Base-by-base conservation (phyloP, 768 basidiomycete genomes). In the Termitomyces sp. region DNA sequence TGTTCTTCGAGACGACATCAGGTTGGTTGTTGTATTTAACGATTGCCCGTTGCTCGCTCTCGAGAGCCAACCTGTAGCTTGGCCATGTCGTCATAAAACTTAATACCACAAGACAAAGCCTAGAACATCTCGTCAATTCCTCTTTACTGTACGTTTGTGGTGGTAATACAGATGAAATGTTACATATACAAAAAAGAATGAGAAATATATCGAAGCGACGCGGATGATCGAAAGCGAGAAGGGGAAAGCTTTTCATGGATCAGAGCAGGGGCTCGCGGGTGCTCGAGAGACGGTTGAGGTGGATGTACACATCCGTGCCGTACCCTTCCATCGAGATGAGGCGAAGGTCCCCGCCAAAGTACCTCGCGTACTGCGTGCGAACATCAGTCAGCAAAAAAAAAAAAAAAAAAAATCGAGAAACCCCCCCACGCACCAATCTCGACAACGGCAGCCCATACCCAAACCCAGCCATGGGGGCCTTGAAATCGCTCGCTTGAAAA, bases 321-420 rank as follows among this genome's bases (percentile, higher is more conserved):
- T 90, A 94, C n/a, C 97, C 96, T 61, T 99, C 97, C 95, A 99
- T 98, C 42, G 94, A 90, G 60, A 99, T 99, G 55, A 99, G 72
- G 17, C 92, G 80, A 29, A 99, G 75, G 70, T 98, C 95, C 0
- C 93, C 92, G 0, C 93, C 96, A 66, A 98, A 97, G 69, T 97
- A 99, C 47, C 96, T 78, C 0, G 95, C 95, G 65, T 98, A 99
- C 84, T 92, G 64, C 17, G 37, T 3, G 12, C n/a, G 14, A 32
- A 37, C 8, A 32, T 49, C 21, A 51, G 53, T 47, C 9, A 19
- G 46, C 17, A 12, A 50, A 6, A 42, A 14, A n/a, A 4, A 34
- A 14, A n/a, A 4, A 34, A n/a, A 23, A 54, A 34, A 25, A 29
- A 27, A 38, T 42, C 21, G 45, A 48, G 7, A 61, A 52, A 45